phyloP scores from a whole-genome alignment of 2,329 filamentous ascomycete species.

The Harringtonia aguacate region DNA sequence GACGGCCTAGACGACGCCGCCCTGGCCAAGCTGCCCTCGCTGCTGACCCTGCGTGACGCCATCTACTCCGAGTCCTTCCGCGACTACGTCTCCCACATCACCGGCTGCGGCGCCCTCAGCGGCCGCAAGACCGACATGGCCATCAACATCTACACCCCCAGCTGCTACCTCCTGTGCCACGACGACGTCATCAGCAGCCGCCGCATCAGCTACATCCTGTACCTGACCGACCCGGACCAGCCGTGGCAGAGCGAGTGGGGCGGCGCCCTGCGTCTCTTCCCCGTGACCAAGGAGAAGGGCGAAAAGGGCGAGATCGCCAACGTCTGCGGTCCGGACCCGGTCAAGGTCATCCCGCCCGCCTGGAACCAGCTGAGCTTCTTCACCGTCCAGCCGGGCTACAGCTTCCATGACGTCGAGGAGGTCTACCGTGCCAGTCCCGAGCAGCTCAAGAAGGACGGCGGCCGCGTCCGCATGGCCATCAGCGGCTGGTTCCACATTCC shows the following conservation, averaged over 20 bases:
- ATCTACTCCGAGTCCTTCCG: conserved; percentile 87
- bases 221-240: conserved; percentile 83
- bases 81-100: conserved; percentile 78
- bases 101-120: conserved; percentile 75
- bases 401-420: conserved; percentile 98
- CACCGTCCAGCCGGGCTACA: conserved; percentile 94
- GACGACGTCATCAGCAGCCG: conserved; percentile 98
- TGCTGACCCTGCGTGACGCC: conserved; percentile 87
- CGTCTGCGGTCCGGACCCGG: conserved; percentile 68
- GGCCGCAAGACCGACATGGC: conserved; percentile 98
- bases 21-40: conserved; percentile 73
- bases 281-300: conserved; percentile 52
- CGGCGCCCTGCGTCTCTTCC: conserved; percentile 80
- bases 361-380: conserved; percentile 99
- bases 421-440: conserved; percentile 65
- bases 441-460: conserved; percentile 55
- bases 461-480: conserved; percentile 88
- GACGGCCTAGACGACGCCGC: conserved; percentile 85
- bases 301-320: conserved; percentile 65
- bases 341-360: conserved; percentile 78
- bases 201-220: conserved; percentile 92
- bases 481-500: conserved; percentile 99
- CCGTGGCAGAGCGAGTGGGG: conserved; percentile 91
- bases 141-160: conserved; percentile 95
- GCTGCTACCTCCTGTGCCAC: conserved; percentile 90